These are phyloP conservation scores for Lenwebbia sp. DNA, from an alignment of 345 rosid genomes.

Conservation along the genomic window DNA sequence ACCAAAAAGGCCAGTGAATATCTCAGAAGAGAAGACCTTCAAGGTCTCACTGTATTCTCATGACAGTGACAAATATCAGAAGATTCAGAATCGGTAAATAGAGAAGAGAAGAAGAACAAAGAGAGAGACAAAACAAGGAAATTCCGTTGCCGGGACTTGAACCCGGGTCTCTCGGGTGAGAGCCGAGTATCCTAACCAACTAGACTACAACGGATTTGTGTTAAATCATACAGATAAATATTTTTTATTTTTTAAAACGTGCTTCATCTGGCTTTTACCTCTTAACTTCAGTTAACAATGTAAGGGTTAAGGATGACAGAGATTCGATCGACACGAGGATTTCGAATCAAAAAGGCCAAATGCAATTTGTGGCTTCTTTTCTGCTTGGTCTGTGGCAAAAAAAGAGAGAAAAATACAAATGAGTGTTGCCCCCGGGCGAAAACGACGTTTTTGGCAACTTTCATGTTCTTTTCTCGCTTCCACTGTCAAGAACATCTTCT, in stretches of 20 bases:
- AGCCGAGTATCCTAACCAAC: constrained; percentile 39
- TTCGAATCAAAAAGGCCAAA: background rate
- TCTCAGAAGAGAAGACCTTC: no score
- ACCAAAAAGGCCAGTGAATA: no score
- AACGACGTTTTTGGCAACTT: background rate
- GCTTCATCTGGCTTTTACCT: no score
- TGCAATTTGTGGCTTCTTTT: background rate
- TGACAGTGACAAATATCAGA: background rate
- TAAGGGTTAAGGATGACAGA: background rate
- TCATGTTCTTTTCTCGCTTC: background rate
- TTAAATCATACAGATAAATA: no score
- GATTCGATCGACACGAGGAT: background rate
- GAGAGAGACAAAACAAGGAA: rapidly evolving
- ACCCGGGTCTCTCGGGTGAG: constrained; percentile 41
- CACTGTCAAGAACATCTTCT: background rate
- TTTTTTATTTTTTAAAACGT: no score
- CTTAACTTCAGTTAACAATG: no score
- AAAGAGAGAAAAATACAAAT: background rate
- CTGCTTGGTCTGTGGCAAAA: background rate
- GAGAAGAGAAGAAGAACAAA: background rate
- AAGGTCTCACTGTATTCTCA: background rate
- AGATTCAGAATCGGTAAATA: background rate
- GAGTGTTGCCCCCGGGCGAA: background rate
- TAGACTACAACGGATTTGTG: constrained; percentile 30
- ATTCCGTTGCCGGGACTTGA: constrained; percentile 32